phyloP scores from a whole-genome alignment of 192 early-diverging fungal genomes.

The Mortierella hygrophila region DNA sequence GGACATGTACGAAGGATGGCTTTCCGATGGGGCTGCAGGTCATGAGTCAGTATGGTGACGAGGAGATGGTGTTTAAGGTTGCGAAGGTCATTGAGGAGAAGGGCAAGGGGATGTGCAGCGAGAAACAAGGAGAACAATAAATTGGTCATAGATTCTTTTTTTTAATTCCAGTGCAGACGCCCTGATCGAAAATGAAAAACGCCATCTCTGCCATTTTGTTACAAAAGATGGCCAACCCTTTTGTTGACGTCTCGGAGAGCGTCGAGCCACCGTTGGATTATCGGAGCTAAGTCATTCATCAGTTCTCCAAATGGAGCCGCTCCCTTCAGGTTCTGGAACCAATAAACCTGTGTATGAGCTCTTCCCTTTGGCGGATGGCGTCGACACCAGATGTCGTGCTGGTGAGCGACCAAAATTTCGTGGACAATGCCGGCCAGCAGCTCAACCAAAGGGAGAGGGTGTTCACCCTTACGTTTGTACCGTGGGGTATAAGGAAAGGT shows the following conservation, averaged over 20 bases:
- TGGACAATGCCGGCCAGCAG: not conserved
- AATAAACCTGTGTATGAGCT: not conserved
- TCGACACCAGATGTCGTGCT: not conserved
- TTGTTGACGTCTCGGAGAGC: not conserved
- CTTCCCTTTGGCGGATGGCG: not conserved
- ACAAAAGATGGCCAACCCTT: not conserved
- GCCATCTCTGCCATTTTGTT: not conserved
- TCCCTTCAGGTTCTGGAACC: not conserved
- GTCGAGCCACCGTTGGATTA: not conserved
- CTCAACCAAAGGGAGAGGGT: not conserved
- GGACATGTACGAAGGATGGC: constrained; percentile 54
- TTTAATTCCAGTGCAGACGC: not conserved
- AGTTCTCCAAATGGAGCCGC: not conserved
- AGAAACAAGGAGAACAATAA: not conserved
- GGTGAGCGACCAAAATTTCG: not conserved
- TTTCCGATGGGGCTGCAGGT: constrained; percentile 89
- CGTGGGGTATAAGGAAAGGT: not conserved
- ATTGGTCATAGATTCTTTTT: not conserved
- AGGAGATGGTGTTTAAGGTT: constrained; percentile 68
- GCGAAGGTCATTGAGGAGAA: constrained; percentile 54
- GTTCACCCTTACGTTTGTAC: not conserved
- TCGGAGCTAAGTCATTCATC: not conserved
- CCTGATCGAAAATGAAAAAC: not conserved
- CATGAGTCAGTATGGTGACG: constrained; percentile 88
- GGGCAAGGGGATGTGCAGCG: constrained; percentile 1